Conservation (phyloP, 371 early-diverging fungal genomes). For the Mortierella sp. region DNA sequence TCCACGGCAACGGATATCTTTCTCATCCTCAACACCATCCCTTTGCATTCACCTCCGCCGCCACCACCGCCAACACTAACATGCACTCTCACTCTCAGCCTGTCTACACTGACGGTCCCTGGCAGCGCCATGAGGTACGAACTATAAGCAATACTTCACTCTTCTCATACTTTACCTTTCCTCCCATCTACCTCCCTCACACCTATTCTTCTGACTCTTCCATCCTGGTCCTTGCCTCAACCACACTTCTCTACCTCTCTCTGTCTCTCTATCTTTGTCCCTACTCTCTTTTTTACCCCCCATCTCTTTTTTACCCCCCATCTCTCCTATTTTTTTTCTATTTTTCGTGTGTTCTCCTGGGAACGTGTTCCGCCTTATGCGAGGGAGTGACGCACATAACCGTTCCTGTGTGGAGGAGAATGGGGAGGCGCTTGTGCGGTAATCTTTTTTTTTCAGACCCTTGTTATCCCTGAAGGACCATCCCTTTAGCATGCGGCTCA, state of each 20-base stretch:
- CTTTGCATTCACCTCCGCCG: not conserved
- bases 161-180: not conserved
- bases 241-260: not conserved
- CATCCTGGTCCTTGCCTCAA: no score
- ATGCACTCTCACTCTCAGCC: not conserved
- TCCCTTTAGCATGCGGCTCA: no score
- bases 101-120: conserved; percentile 28
- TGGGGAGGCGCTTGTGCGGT: not conserved
- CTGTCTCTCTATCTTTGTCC: not conserved
- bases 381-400: not conserved
- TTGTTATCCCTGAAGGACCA: not conserved
- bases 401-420: no score
- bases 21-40: conserved; percentile 1
- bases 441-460: not conserved
- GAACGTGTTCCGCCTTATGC: not conserved
- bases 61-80: not conserved
- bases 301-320: not conserved
- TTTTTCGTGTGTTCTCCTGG: not conserved
- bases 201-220: not conserved
- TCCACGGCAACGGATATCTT: conserved; percentile 13
- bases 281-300: not conserved
- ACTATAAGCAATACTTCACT: not conserved
- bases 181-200: not conserved
- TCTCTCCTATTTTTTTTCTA: not conserved
- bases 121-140: conserved; percentile 50